Conservation (phyloP, 768 basidiomycete species). For the Baorangia bicolor region DNA sequence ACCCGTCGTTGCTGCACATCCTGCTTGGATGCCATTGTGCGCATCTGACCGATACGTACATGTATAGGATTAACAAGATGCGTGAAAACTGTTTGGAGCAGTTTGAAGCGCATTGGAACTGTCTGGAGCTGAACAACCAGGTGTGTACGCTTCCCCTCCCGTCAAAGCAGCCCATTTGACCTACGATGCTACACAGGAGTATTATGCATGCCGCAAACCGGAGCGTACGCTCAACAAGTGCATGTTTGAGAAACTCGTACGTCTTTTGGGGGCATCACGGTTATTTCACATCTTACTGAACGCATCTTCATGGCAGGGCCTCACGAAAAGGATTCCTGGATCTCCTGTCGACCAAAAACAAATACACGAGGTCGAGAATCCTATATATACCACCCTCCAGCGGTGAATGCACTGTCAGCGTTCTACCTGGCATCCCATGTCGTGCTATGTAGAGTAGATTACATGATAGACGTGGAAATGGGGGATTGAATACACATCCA, state of each 20-base stretch:
- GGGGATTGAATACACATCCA: background rate
- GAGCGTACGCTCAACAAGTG: conserved; percentile 89
- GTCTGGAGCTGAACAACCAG: conserved; percentile 93
- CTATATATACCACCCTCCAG: conserved; percentile 81
- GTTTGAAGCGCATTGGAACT: conserved; percentile 92
- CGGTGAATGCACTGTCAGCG: conserved; percentile 48
- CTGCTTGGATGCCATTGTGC: background rate
- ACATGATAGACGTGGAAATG: background rate
- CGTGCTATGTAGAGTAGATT: conserved; percentile 24
- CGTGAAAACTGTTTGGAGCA: conserved; percentile 84
- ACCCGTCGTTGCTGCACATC: background rate
- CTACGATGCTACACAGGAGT: conserved; percentile 55
- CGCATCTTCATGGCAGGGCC: conserved; percentile 54
- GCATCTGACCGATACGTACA: background rate
- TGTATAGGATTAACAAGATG: conserved; percentile 83
- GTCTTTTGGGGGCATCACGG: conserved; percentile 31
- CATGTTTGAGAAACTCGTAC: conserved; percentile 93
- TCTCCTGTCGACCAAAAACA: conserved; percentile 76
- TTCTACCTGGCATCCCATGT: conserved; percentile 1
- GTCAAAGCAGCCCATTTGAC: background rate
- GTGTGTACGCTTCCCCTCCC: conserved; percentile 43
- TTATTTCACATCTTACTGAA: background rate
- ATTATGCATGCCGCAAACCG: conserved; percentile 82
- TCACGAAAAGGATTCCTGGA: conserved; percentile 89
- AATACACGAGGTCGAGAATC: conserved; percentile 86